phyloP scores from a whole-genome alignment of 441 rosid genomes.

The Aleurites moluccanus region DNA sequence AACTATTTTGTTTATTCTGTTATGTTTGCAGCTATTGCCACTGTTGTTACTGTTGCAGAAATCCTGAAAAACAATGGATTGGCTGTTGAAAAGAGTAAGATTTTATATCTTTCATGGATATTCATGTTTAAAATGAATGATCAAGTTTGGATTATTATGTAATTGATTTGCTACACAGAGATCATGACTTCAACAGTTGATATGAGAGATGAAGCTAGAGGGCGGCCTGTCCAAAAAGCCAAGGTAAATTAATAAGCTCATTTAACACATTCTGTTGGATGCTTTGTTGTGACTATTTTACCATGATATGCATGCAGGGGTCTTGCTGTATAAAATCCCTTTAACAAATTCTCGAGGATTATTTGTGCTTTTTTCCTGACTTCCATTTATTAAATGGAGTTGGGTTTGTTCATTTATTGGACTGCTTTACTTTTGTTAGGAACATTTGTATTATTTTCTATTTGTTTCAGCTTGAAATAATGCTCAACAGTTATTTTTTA shows the following conservation, averaged over 20 bases:
- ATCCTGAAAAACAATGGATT: slow-evolving; percentile 75
- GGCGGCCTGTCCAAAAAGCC: slow-evolving; percentile 71
- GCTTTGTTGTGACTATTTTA: background rate
- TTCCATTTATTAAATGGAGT: background rate
- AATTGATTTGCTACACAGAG: slow-evolving; percentile 47
- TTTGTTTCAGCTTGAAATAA: background rate
- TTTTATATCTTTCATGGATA: slow-evolving; percentile 17
- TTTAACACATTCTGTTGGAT: background rate
- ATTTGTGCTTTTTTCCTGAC: background rate
- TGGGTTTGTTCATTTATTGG: background rate
- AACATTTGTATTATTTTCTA: background rate
- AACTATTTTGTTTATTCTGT: background rate
- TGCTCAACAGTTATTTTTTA: background rate
- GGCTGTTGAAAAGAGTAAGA: slow-evolving; percentile 72
- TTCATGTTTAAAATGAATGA: background rate
- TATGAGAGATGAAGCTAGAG: slow-evolving; percentile 69
- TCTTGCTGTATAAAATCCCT: background rate
- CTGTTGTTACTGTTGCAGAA: slow-evolving; percentile 74
- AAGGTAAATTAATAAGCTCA: slow-evolving; percentile 46
- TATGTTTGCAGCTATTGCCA: slow-evolving; percentile 53
- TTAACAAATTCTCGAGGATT: background rate
- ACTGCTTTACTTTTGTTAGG: background rate
- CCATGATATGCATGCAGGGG: background rate
- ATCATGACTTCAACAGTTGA: slow-evolving; percentile 71
- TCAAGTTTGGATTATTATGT: background rate